Evolutionary conservation across 768 basidiomycete species (phyloP), one percentile per base, ranked within the genome.

Genomic region (Lactarius deliciosus): DNA sequence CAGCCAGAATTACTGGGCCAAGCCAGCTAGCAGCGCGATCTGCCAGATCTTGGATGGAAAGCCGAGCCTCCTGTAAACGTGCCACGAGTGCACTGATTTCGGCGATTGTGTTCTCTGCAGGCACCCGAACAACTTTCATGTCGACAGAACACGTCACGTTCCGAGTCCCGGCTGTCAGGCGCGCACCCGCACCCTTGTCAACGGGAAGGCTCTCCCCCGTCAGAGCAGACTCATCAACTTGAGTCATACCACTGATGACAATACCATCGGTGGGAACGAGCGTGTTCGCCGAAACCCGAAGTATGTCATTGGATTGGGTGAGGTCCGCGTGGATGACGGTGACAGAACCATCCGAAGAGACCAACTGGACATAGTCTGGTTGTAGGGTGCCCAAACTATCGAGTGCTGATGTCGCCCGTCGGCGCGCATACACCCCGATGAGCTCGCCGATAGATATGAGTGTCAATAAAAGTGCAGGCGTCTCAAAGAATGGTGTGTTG

Each of bases 1-100:
- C 68, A 53, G 74, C 77, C 30, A 82, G 76, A 63, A 85, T 80
- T 38, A 78, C 70, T 1, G 85, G 85, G 2, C 85, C 81, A 69
- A 86, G 81, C 50, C 77, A 76, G 3, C 77, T 77, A 20, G 84
- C 82, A 43, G 84, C 73, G 38, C 74, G 73, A 72, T 87, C 85
- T 5, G 85, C 85, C 7, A 84, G 70, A 57, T 79, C 77, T 70
- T 82, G 80, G 18, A 79, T 71, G 15, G 70, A 74, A 11, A 78
- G 74, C 25, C 77, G 77, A 18, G 77, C 77, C 55, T 76, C 74
- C 61, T 79, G 76, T 20, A 79, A 78, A 43, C 77, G 71, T 63
- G 70, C 64, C 55, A 81, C 76, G 65, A 81, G 75, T 18, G 65
- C 53, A 20, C 74, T 72, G 60, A 81, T 75, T 47, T 76, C 75